phyloP scores from a whole-genome alignment of 1,139 yeast genomes.

The Kluyveromyces sp. region DNA sequence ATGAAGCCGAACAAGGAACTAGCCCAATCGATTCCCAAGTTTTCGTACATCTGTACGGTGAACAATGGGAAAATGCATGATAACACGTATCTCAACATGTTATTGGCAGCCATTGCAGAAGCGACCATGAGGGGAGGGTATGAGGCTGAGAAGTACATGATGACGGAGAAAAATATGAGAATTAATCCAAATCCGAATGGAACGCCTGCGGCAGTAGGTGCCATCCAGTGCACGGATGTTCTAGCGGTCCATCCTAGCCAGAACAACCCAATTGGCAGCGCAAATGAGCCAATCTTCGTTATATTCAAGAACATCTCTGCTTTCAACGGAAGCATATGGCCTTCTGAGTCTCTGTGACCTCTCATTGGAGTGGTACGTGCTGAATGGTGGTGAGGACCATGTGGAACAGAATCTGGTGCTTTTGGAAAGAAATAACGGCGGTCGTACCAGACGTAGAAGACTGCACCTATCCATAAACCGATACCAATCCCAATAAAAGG shows the following conservation, averaged over 20 bases:
- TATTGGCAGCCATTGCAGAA: constrained; percentile 75
- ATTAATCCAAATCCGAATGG: constrained; percentile 73
- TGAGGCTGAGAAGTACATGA: constrained; percentile 63
- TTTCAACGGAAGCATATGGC: constrained; percentile 40
- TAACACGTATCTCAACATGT: constrained; percentile 53
- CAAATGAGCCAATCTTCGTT: constrained; percentile 54
- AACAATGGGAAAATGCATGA: constrained; percentile 66
- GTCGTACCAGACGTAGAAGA: constrained; percentile 45
- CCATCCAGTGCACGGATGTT: constrained; percentile 65
- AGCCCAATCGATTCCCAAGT: constrained; percentile 70
- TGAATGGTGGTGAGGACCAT: constrained; percentile 8
- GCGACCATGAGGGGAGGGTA: constrained; percentile 73
- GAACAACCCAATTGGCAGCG: constrained; percentile 61
- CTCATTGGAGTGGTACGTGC: constrained; percentile 25
- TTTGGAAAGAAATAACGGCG: constrained; percentile 44
- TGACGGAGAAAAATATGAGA: constrained; percentile 63
- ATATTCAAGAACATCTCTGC: constrained; percentile 41
- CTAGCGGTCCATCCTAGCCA: constrained; percentile 82
- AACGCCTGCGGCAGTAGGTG: constrained; percentile 65
- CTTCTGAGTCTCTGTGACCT: constrained; percentile 38
- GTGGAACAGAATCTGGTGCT: constrained; percentile 40
- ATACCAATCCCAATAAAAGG: constrained; percentile 65
- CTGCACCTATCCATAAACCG: constrained; percentile 52
- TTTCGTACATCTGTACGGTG: constrained; percentile 67
- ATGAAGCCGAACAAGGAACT: constrained; percentile 67